phyloP scores from a whole-genome alignment of 306 rosid species.

The Medicago arabica region DNA sequence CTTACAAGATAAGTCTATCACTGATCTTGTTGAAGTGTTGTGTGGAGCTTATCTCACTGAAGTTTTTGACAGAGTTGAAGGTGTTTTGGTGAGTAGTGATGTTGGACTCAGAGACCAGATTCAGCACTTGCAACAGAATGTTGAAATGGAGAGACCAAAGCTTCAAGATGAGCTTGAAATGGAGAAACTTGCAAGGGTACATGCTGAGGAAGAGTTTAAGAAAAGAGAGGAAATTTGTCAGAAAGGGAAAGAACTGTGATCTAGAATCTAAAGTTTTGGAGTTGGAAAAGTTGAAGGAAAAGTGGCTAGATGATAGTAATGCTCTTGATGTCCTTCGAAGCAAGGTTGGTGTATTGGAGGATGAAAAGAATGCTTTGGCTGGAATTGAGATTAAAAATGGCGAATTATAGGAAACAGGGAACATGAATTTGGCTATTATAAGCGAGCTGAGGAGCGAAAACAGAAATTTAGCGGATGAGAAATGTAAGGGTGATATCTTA shows the following conservation, averaged over 20 bases:
- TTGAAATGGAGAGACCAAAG: too few species aligned
- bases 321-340: constrained; percentile 2
- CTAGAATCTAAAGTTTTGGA: not conserved
- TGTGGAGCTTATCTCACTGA: not conserved
- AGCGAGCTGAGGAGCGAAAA: constrained; percentile 3
- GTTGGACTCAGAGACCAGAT: not conserved
- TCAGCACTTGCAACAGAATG: too few species aligned
- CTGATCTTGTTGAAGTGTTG: not conserved
- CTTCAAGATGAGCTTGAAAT: not conserved
- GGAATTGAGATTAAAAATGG: not conserved
- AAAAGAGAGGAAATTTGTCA: constrained; percentile 23
- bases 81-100: not conserved
- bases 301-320: not conserved
- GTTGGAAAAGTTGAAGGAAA: not conserved
- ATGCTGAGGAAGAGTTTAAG: constrained; percentile 21
- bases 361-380: not conserved
- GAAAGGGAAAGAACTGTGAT: too few species aligned
- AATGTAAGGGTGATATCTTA: not conserved
- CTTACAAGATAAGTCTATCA: not conserved
- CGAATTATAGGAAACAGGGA: constrained; percentile 16
- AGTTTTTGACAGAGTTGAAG: not conserved
- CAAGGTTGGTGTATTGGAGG: not conserved
- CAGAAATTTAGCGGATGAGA: not conserved
- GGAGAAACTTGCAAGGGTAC: constrained; percentile 13
- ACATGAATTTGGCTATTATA: not conserved